These are phyloP conservation scores for Phytopythium aichiense DNA, from an alignment of 352 stramenopile species.

Conservation along the genomic window DNA sequence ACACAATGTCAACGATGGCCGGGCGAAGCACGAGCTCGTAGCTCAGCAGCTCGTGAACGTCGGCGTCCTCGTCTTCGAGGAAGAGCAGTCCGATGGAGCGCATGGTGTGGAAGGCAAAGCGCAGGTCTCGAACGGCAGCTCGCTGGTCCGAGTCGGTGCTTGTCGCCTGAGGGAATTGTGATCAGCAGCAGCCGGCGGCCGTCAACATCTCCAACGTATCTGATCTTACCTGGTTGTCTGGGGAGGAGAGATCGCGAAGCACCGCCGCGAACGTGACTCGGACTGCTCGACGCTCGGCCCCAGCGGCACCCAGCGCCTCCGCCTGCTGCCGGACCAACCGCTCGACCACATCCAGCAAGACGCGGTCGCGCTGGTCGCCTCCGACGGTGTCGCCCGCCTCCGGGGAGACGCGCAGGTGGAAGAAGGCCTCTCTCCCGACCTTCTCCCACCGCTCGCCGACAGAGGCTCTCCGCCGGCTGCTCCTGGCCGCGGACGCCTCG, in stretches of 20 bases:
- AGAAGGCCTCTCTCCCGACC: conserved; percentile 40
- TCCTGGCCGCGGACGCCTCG: not conserved
- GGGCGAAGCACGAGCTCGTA: conserved; percentile 42
- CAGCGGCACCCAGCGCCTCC: not conserved
- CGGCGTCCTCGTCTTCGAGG: conserved; percentile 44
- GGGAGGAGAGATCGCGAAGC: not conserved
- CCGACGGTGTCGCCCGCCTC: conserved; percentile 3
- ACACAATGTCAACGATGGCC: conserved; percentile 31
- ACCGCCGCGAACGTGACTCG: conserved; percentile 3
- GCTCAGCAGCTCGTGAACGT: conserved; percentile 55
- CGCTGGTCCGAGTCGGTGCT: conserved; percentile 9
- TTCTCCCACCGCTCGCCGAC: conserved; percentile 28
- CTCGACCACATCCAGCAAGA: conserved; percentile 35
- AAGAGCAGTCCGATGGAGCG: conserved; percentile 44
- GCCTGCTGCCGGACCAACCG: not conserved
- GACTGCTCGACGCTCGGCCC: not conserved
- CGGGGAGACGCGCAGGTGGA: conserved; percentile 24
- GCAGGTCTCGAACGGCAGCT: conserved; percentile 23
- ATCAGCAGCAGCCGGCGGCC: not conserved
- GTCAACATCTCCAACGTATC: not conserved
- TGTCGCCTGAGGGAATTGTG: not conserved
- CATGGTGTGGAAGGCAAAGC: conserved; percentile 40
- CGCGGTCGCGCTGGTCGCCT: conserved; percentile 17
- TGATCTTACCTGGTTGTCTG: not conserved
- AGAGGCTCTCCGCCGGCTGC: not conserved